Base-by-base conservation (phyloP, 768 basidiomycete genomes). In the Collybia mongolica region DNA sequence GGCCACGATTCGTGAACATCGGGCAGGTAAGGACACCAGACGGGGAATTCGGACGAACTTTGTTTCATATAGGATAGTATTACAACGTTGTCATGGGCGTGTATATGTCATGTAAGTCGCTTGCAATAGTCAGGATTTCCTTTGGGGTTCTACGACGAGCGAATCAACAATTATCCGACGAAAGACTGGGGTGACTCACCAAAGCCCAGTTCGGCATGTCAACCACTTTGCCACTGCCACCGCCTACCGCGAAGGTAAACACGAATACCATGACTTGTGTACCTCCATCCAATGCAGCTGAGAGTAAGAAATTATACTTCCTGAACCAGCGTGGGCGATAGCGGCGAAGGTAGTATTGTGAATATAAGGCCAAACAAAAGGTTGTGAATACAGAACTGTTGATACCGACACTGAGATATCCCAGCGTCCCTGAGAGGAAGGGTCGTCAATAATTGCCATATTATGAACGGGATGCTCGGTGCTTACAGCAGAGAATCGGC, bases 321-420 rank as follows among this genome's bases (percentile, higher is more conserved):
- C 70, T 65, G 69, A 73, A 79, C 69, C 72, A 79, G 8, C 68
- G 54, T 5, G 75, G 71, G 36, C 72, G 69, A 48, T 73, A 72
- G 36, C 58, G 60, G 36, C 77, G 65, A 4, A 75, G 63, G 46
- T 73, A 79, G 62, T 69, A 77, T 55, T 76, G 76, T 9, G 75
- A 77, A 55, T 77, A 72, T 14, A 76, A 58, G 43, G 75, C 75
- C 38, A 77, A 54, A 18, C 57, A 62, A 67, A 79, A 76, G 2
- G 74, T 70, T 11, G 66, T 69, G 55, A 79, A 76, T 15, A 79
- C 69, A 6, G 74, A 79, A 23, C 73, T 76, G 71, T 83, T 83
- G 60, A 83, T 79, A 15, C 82, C 82, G 49, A 79, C 79, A 51
- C 72, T 72, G 51, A 82, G 68, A 58, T 69, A 77, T 47, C 77